Evolutionary conservation across 2,329 filamentous ascomycete species (phyloP).

Genomic region (Ceratocystiopsis minuta): DNA sequence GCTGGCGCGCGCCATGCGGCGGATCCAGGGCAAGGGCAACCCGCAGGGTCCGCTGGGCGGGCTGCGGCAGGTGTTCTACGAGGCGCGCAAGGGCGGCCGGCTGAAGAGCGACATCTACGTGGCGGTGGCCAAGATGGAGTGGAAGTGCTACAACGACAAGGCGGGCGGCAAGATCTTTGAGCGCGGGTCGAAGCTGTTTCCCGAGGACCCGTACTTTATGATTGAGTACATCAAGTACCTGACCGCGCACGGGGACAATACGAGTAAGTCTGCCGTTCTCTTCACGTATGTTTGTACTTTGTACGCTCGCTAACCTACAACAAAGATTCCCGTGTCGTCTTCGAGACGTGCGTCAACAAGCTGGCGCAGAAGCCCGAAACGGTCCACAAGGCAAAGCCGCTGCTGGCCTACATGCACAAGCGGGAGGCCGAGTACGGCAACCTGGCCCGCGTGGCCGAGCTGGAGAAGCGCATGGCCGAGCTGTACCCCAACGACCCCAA

Average conservation of each 20-base stretch:
- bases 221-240: conserved; percentile 93
- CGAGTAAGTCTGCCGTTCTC: conserved; percentile 43
- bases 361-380: conserved; percentile 62
- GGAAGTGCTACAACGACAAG: conserved; percentile 85
- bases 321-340: conserved; percentile 88
- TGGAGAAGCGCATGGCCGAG: conserved; percentile 84
- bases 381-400: conserved; percentile 56
- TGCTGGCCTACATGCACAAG: conserved; percentile 85
- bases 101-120: conserved; percentile 92
- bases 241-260: conserved; percentile 79
- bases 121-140: conserved; percentile 80
- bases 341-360: conserved; percentile 80
- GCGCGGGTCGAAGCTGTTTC: conserved; percentile 80
- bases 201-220: conserved; percentile 82
- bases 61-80: conserved; percentile 72
- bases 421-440: conserved; percentile 93
- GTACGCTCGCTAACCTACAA: conserved; percentile 10
- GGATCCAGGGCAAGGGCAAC: conserved; percentile 72
- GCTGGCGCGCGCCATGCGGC: conserved; percentile 80
- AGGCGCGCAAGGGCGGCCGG: conserved; percentile 72
- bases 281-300: background rate
- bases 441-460: conserved; percentile 70
- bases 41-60: conserved; percentile 40
- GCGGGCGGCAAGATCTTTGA: conserved; percentile 93
- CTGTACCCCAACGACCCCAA: conserved; percentile 80